Percentiles rank a stretch among this genome's conserved stretches.
Evolutionary conservation across 1,139 yeast species (phyloP).

Genomic region (Eremothecium coryli): DNA sequence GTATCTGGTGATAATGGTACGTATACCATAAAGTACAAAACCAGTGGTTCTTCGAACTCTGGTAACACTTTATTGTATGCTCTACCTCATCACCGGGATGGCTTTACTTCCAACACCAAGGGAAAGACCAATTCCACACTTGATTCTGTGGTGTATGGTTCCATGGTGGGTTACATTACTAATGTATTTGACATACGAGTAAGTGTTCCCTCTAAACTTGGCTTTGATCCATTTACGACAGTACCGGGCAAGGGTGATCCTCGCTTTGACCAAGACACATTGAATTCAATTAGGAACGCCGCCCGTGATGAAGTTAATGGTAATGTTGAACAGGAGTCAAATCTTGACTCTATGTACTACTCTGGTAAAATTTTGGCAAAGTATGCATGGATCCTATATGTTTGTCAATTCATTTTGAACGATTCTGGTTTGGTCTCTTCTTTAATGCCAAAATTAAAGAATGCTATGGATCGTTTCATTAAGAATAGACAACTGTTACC

Average conservation of each 20-base stretch:
- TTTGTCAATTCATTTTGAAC: slow-evolving; percentile 45
- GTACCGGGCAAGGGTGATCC: slow-evolving; percentile 31
- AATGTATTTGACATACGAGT: slow-evolving; percentile 39
- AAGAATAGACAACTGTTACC: slow-evolving; percentile 47
- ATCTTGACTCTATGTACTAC: slow-evolving; percentile 66
- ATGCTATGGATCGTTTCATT: slow-evolving; percentile 53
- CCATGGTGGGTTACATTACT: slow-evolving; percentile 50
- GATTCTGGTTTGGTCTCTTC: slow-evolving; percentile 40
- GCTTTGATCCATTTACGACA: slow-evolving; percentile 53
- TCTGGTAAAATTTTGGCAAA: slow-evolving; percentile 68
- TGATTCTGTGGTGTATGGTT: slow-evolving; percentile 64
- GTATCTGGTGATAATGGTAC: slow-evolving; percentile 23
- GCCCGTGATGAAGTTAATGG: slow-evolving; percentile 44
- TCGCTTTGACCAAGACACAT: slow-evolving; percentile 36
- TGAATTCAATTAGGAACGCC: slow-evolving; percentile 37
- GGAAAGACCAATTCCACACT: slow-evolving; percentile 35
- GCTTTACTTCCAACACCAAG: slow-evolving; percentile 30
- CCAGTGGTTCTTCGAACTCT: slow-evolving; percentile 32
- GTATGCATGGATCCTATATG: slow-evolving; percentile 63
- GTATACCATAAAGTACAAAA: slow-evolving; percentile 34
- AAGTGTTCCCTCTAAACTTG: slow-evolving; percentile 41
- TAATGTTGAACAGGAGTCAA: slow-evolving; percentile 50
- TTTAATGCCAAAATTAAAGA: slow-evolving; percentile 44
- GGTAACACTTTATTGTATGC: slow-evolving; percentile 40
- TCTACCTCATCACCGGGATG: slow-evolving; percentile 59